Base-by-base conservation (phyloP, 2,329 filamentous ascomycete genomes). In the Dactylellina cionopaga region DNA sequence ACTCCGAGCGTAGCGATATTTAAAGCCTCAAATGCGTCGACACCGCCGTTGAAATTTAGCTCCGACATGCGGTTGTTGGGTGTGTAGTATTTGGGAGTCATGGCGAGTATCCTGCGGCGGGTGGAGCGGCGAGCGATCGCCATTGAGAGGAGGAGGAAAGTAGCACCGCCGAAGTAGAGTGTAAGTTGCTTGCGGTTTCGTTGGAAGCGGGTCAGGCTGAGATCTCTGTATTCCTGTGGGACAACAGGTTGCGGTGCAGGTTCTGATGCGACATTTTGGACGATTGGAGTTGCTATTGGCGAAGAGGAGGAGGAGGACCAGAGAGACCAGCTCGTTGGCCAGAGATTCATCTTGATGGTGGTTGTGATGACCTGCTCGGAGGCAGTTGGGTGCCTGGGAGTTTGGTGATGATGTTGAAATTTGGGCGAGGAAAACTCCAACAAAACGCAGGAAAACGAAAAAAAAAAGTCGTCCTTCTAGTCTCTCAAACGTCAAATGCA, bases 1-100 rank as follows among this genome's bases (percentile, higher is more conserved):
- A 95, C 91, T 77, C 96, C 96, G 76, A 97, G 85, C 0, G 93
- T 96, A 0, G 94, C 95, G 33, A 97, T 83, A 51, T 89, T 90
- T 19, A 99, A 83, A 0, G 94, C 94, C 80, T 96, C 90, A 31
- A 90, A 81, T 0, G 94, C 94, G 74, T 97, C 89, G 37, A 90
- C 79, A 0, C 87, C 85, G 5, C 88, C 88, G 77, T 89, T 89
- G 25, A 87, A 84, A 44, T 80, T 77, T 77, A 83, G 55, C 80
- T 78, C 80, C 80, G 80, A 84, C 81, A 80, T 43, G 75, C 83
- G 80, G 76, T 86, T 87, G 80, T 86, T 89, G 44, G 85, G 86
- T 11, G 86, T 82, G 84, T 90, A 96, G 82, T 90, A 94, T 47
- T 85, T 86, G 9, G 93, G 92, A 37, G 87, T 81, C 10, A 87